phyloP scores from a whole-genome alignment of 495 filamentous ascomycete species.

The Arthonia radiata region DNA sequence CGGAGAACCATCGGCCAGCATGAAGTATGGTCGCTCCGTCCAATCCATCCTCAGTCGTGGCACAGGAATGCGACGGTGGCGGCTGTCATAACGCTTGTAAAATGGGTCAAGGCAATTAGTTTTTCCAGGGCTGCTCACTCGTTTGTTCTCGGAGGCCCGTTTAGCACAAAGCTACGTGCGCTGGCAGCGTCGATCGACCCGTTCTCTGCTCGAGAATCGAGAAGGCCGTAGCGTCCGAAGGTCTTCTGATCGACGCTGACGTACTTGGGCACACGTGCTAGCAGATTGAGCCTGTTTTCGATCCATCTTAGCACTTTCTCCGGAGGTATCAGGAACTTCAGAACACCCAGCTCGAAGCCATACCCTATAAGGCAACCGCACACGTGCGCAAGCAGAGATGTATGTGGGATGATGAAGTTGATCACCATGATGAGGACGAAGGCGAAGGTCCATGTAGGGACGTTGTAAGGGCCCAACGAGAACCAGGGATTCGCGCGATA shows the following conservation, averaged over 20 bases:
- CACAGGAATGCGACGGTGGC: too few species aligned
- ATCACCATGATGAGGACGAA: conserved; percentile 42
- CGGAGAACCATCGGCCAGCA: too few species aligned
- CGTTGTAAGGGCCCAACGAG: conserved; percentile 42
- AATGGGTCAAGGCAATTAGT: too few species aligned
- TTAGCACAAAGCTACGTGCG: too few species aligned
- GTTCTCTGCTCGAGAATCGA: too few species aligned
- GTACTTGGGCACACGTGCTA: conserved; percentile 64
- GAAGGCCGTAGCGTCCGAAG: conserved; percentile 78
- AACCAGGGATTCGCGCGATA: conserved; percentile 53
- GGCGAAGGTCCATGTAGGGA: conserved; percentile 86
- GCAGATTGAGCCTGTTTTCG: conserved; percentile 60
- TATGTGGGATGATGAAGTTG: conserved; percentile 49
- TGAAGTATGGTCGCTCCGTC: too few species aligned
- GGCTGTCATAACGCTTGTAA: too few species aligned
- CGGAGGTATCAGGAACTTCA: conserved; percentile 62
- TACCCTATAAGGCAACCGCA: conserved; percentile 65
- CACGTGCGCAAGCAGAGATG: conserved; percentile 66
- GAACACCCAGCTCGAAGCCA: conserved; percentile 62
- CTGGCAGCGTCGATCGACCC: too few species aligned
- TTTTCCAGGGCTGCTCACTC: too few species aligned
- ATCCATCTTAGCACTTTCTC: conserved; percentile 61
- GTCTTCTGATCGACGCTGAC: conserved; percentile 86
- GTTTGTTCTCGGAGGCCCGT: too few species aligned
- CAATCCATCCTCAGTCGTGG: too few species aligned